Percentiles rank a stretch among this genome's conserved stretches.
phyloP scores from a whole-genome alignment of 1,284 basidiomycete genomes.

The Caloboletus firmus region DNA sequence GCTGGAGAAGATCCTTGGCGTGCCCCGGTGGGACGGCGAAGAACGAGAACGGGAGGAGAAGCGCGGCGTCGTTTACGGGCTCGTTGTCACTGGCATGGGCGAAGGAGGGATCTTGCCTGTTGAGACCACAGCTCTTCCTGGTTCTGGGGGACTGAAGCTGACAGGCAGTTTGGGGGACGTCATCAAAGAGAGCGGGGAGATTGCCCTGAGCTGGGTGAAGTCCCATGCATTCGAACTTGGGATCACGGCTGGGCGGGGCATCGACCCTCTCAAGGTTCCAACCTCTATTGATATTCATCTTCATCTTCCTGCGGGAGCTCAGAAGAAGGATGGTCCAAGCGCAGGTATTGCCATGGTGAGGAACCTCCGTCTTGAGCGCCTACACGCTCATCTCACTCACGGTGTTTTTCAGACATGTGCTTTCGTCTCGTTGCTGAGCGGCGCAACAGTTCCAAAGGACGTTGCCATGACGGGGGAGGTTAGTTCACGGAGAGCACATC shows the following conservation, averaged over 20 bases:
- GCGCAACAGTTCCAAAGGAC: constrained; percentile 65
- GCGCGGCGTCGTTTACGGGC: constrained; percentile 77
- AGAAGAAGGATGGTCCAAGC: constrained; percentile 90
- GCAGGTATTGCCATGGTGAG: constrained; percentile 85
- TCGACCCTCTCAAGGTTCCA: constrained; percentile 73
- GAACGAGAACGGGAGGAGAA: constrained; percentile 71
- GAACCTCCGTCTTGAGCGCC: not conserved
- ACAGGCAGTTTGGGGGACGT: constrained; percentile 85
- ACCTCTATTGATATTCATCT: constrained; percentile 79
- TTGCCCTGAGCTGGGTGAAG: constrained; percentile 87
- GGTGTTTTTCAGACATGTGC: constrained; percentile 61
- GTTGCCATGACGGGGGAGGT: constrained; percentile 86
- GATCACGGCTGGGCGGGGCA: constrained; percentile 64
- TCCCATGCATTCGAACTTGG: constrained; percentile 79
- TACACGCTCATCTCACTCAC: not conserved
- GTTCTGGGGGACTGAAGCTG: constrained; percentile 67
- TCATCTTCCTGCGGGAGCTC: constrained; percentile 84
- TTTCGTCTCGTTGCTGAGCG: constrained; percentile 79
- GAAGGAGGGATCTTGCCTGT: constrained; percentile 86
- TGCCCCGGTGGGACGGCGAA: constrained; percentile 79
- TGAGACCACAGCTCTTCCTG: constrained; percentile 75
- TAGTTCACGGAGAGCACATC: constrained; percentile 10
- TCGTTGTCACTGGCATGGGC: constrained; percentile 87
- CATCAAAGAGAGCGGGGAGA: constrained; percentile 86
- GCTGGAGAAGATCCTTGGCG: constrained; percentile 83